Evolutionary conservation across 305 asterid genomes (phyloP).

Genomic region (Solanum hybrid): DNA sequence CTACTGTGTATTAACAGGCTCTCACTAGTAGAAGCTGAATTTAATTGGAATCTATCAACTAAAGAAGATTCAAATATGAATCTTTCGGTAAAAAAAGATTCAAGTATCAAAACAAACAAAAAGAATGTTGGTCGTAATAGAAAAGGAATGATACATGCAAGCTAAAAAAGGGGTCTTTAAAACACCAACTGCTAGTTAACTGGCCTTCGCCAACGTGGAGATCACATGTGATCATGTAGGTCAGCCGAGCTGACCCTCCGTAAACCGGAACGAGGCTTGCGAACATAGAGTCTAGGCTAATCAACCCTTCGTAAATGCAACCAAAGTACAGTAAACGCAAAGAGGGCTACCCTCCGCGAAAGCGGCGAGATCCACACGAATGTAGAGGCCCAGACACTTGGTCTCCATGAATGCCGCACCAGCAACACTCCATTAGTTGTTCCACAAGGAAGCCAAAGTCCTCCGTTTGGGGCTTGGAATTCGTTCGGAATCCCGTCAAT

Average conservation of each 20-base stretch:
- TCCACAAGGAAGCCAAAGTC: not conserved
- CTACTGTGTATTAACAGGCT: not conserved
- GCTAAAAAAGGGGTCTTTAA: not conserved
- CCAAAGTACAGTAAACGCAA: accelerated
- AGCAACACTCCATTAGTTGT: not conserved
- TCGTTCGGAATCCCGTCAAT: not conserved
- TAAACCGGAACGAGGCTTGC: not conserved
- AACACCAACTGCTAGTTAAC: not conserved
- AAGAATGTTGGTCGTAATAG: not conserved
- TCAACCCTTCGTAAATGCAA: not conserved
- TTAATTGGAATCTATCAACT: not conserved
- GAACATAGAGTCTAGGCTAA: not conserved
- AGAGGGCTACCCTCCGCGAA: not conserved
- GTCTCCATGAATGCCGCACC: not conserved
- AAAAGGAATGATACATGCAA: not conserved
- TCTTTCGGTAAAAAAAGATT: not conserved
- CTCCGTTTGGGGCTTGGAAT: not conserved
- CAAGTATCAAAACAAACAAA: not conserved
- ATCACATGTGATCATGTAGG: not conserved
- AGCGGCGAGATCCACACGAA: not conserved
- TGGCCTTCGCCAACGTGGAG: not conserved
- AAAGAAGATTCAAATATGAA: not conserved
- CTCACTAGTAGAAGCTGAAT: not conserved
- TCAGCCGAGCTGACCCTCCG: not conserved
- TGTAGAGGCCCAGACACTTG: not conserved